Evolutionary conservation across 441 rosid genomes (phyloP).

Genomic region (Geranium incanum): DNA sequence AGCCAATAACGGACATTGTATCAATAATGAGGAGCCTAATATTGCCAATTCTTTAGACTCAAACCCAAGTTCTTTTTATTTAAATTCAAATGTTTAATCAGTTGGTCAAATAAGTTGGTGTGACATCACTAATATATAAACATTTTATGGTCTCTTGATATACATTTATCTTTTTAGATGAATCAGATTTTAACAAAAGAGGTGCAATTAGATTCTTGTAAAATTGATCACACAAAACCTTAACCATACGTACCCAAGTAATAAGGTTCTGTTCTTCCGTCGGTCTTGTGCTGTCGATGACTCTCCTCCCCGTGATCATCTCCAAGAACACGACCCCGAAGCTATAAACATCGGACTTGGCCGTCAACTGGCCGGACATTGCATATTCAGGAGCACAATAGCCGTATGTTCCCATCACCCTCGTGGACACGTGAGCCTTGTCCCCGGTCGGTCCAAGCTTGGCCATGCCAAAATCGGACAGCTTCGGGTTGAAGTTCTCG

Average conservation of each 20-base stretch:
- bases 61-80: too few species aligned
- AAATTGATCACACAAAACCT: slow-evolving; percentile 1
- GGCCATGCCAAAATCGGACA: slow-evolving; percentile 93
- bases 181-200: too few species aligned
- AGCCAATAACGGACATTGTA: too few species aligned
- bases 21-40: too few species aligned
- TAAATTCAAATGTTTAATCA: too few species aligned
- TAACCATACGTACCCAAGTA: slow-evolving; percentile 51
- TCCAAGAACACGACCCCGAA: slow-evolving; percentile 90
- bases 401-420: slow-evolving; percentile 98
- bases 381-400: slow-evolving; percentile 94
- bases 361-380: slow-evolving; percentile 66
- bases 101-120: too few species aligned
- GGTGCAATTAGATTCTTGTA: not conserved
- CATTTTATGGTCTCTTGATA: too few species aligned
- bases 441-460: slow-evolving; percentile 89
- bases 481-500: slow-evolving; percentile 65
- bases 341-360: slow-evolving; percentile 87
- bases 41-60: too few species aligned
- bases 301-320: slow-evolving; percentile 87
- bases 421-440: slow-evolving; percentile 76
- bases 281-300: slow-evolving; percentile 61
- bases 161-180: too few species aligned
- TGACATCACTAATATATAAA: too few species aligned
- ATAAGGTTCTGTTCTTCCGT: slow-evolving; percentile 76